Evolutionary conservation across 306 rosid species (phyloP), one percentile per base, ranked within the genome.

Genomic region (Ammopiptanthus mongolicus): DNA sequence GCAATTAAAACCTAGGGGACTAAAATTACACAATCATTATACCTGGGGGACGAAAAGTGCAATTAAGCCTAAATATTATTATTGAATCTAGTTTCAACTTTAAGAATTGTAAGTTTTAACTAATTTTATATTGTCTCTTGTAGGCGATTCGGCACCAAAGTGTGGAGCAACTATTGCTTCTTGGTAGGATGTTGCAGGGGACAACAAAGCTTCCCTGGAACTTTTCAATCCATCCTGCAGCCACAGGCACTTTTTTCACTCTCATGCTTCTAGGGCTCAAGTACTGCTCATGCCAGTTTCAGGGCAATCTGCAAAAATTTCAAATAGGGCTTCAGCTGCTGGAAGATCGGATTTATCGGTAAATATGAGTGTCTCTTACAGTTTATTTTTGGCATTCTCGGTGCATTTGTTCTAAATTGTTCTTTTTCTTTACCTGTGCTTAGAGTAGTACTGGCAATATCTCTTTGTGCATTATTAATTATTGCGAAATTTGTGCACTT

Each of bases 181-280:
- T 95, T 68, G 97, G 97, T 84, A 89, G 97, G 78, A 85, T 95
- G 97, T 81, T 95, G 77, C 97, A 91, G 84, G 99, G 99, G 85
- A 87, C 96, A 28, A 92, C 95, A 55, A 91, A 88, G 84, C 86
- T 85, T 70, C 95, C 97, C 25, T 92, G 92, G 95, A 92, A 82
- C 72, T 92, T 95, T 85, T 87, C 99, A 36, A 93, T 13, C 77
- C 99, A 95, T 76, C 99, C 99, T 81, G 99, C 97, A 25, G 99
- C 99, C 29, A 84, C 93, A 56, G 99, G 99, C 73, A 87, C 97
- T 61, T 91, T 95, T 80, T 95, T 95, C 80, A 95, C 97, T 70
- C 83, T 95, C 50, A 90, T 95, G 97, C 97, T 90, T 85, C 96
- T 95, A 59, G 99, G 99, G 68, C 97, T 95, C 65, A 92, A 95